A percentile compares a stretch with the other conserved stretches of the same genome.
Evolutionary conservation across 805 yeast species (phyloP).

Genomic region (Yarrowia sp.): DNA sequence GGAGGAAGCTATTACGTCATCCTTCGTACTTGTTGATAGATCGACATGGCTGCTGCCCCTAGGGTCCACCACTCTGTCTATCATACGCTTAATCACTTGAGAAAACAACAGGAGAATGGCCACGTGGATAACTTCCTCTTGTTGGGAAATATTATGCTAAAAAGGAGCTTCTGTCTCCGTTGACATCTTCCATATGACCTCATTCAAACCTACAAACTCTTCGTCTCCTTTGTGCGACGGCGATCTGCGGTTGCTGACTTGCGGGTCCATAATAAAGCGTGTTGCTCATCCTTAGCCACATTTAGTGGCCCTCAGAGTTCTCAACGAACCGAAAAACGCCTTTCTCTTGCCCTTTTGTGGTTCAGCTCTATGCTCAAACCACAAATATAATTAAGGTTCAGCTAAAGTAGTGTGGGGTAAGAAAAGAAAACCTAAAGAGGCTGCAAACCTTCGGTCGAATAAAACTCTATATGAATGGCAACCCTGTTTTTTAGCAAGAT

Average conservation of each 20-base stretch:
- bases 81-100: no score
- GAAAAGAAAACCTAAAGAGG: no score
- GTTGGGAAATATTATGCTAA: not conserved
- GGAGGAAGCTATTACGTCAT: no score
- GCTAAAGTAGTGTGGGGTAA: constrained; percentile 4
- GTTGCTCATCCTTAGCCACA: not conserved
- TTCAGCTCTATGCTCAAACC: no score
- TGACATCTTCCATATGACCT: not conserved
- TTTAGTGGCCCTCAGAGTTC: not conserved
- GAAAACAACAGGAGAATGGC: no score
- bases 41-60: no score
- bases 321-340: not conserved
- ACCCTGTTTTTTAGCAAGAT: not conserved
- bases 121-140: no score
- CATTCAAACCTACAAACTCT: not conserved
- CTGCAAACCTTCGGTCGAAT: constrained; percentile 3
- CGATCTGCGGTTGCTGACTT: not conserved
- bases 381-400: not conserved
- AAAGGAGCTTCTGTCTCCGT: not conserved
- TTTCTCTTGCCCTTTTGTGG: not conserved
- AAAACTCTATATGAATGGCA: not conserved
- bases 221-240: not conserved
- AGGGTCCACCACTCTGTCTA: no score
- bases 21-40: no score
- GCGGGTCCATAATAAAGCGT: not conserved